Conservation (phyloP, 768 basidiomycete species). For the Agaricus blazei region DNA sequence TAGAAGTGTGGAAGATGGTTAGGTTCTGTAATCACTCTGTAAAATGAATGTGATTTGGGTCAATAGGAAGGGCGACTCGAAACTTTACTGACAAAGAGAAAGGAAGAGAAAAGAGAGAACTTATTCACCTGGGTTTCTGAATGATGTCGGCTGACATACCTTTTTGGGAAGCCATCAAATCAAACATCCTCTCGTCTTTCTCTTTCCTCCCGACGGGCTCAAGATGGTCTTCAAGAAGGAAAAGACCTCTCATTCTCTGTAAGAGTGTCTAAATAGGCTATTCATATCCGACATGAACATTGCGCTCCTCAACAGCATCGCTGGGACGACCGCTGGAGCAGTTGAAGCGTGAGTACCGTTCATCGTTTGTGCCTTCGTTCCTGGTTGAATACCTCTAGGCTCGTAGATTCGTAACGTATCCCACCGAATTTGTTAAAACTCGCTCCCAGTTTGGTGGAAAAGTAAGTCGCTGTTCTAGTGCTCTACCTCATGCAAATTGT, state of each 20-base stretch:
- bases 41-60: too few relatives aligned
- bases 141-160: not conserved
- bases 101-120: too few relatives aligned
- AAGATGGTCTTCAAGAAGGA: conserved; percentile 52
- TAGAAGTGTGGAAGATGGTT: not conserved
- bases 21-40: too few relatives aligned
- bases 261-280: not conserved
- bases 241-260: conserved; percentile 80
- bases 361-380: conserved; percentile 2
- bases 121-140: too few relatives aligned
- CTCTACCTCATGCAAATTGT: not conserved
- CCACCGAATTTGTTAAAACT: conserved; percentile 91
- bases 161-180: conserved; percentile 1
- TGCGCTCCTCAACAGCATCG: conserved; percentile 39
- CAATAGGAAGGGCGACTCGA: too few relatives aligned
- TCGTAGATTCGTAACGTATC: conserved; percentile 77
- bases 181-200: not conserved
- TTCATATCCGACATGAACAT: not conserved
- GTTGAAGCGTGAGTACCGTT: conserved; percentile 73
- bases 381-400: conserved; percentile 31
- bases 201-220: not conserved
- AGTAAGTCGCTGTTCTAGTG: conserved; percentile 29
- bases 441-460: conserved; percentile 87
- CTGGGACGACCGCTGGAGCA: conserved; percentile 89
- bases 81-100: too few relatives aligned